These are phyloP conservation scores for Pyrus communis DNA, from an alignment of 306 rosid species.

Conservation along the genomic window DNA sequence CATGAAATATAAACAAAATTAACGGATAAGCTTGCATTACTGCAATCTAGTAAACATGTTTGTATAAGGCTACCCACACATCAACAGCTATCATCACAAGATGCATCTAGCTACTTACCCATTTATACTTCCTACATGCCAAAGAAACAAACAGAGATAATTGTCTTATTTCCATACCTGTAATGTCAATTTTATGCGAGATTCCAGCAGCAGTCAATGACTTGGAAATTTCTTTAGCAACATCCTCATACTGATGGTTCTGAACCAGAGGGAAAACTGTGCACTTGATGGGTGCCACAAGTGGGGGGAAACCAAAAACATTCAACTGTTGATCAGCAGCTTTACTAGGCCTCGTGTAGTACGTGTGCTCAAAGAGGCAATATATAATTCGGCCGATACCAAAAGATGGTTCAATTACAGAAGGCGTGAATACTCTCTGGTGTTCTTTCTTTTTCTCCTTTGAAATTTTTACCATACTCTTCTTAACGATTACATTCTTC, in stretches of 20 bases:
- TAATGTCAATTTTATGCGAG: conserved; percentile 76
- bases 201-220: conserved; percentile 68
- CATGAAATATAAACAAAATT: background rate
- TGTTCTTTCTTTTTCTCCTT: conserved; percentile 84
- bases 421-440: conserved; percentile 91
- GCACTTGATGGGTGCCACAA: conserved; percentile 94
- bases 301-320: conserved; percentile 78
- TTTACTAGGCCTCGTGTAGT: conserved; percentile 76
- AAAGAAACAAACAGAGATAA: background rate
- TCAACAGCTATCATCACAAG: background rate
- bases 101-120: background rate
- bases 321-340: conserved; percentile 71
- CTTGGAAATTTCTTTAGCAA: conserved; percentile 75
- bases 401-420: conserved; percentile 94
- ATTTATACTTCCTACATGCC: background rate
- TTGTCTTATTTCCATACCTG: conserved; percentile 38
- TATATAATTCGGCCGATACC: conserved; percentile 91
- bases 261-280: conserved; percentile 97
- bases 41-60: background rate
- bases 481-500: conserved; percentile 48
- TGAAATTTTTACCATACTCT: conserved; percentile 71
- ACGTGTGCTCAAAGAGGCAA: conserved; percentile 86
- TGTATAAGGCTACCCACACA: background rate
- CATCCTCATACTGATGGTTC: conserved; percentile 68
- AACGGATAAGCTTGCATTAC: background rate